A percentile compares a stretch with the other conserved stretches of the same genome.
Conservation (phyloP, 805 yeast species). For the Starmerella etchellsii region DNA sequence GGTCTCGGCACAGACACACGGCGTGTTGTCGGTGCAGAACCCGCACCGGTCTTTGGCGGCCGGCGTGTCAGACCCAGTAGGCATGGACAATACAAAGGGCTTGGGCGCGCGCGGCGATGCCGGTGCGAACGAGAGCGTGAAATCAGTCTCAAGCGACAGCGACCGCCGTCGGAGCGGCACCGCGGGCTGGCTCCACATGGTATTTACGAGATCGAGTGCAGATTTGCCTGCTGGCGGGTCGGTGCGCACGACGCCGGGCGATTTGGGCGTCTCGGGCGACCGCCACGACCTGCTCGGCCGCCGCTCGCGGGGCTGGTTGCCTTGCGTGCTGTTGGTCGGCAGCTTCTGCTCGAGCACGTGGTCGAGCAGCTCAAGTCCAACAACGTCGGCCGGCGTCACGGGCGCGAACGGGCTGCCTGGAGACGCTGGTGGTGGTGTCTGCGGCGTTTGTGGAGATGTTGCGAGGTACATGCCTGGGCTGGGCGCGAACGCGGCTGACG, state of each 20-base stretch:
- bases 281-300: conserved; percentile 3
- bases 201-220: conserved; percentile 17
- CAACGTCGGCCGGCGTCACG: conserved; percentile 18
- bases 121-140: conserved; percentile 17
- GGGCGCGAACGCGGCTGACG: conserved; percentile 1
- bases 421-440: neutral
- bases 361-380: conserved; percentile 25
- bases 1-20: conserved; percentile 83
- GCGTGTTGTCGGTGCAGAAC: conserved; percentile 81
- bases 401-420: conserved; percentile 14
- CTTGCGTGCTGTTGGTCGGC: conserved; percentile 17
- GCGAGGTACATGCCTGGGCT: neutral
- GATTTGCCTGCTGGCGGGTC: conserved; percentile 11
- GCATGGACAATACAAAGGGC: neutral
- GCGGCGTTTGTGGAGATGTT: neutral
- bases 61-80: no score
- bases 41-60: conserved; percentile 64
- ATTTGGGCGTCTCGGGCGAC: conserved; percentile 7
- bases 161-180: conserved; percentile 20
- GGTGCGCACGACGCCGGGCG: conserved; percentile 11
- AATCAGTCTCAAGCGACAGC: conserved; percentile 19
- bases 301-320: neutral
- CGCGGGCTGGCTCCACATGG: conserved; percentile 22
- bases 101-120: conserved; percentile 9
- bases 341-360: conserved; percentile 27